Conservation (phyloP, 1,139 yeast species). For the Eremothecium gossypii region DNA sequence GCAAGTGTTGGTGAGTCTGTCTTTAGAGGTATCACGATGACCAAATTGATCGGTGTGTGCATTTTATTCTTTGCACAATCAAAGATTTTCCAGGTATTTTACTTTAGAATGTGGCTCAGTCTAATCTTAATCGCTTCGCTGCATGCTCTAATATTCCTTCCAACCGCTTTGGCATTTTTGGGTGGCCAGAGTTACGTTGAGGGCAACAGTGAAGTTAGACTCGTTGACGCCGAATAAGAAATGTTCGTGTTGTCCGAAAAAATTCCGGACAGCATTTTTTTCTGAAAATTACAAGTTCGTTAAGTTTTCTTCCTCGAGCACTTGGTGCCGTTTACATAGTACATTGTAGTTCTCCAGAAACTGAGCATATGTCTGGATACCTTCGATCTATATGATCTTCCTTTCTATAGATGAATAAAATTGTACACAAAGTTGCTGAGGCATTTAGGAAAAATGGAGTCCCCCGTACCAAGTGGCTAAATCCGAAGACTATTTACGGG, state of each 20-base stretch:
- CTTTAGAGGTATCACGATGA: constrained; percentile 79
- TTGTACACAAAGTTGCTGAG: no score
- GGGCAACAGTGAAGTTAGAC: constrained; percentile 3
- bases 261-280: not conserved
- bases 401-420: no score
- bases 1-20: constrained; percentile 79
- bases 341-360: no score
- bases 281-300: no score
- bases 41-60: constrained; percentile 78
- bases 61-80: constrained; percentile 82
- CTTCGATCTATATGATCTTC: no score
- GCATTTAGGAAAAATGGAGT: no score
- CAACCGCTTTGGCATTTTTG: constrained; percentile 54
- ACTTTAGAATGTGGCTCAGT: constrained; percentile 93
- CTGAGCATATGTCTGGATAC: no score
- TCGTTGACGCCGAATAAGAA: constrained; percentile 2
- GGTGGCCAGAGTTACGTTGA: constrained; percentile 41
- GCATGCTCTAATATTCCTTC: constrained; percentile 72
- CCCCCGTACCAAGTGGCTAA: no score
- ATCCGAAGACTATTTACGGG: no score
- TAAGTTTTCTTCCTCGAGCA: no score
- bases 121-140: constrained; percentile 66
- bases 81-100: constrained; percentile 81
- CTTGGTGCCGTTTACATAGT: no score
- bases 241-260: no score